Evolutionary conservation across 73 alveolate species (phyloP), one percentile per base, ranked within the genome.

Genomic region (Paramecium caudatum): DNA sequence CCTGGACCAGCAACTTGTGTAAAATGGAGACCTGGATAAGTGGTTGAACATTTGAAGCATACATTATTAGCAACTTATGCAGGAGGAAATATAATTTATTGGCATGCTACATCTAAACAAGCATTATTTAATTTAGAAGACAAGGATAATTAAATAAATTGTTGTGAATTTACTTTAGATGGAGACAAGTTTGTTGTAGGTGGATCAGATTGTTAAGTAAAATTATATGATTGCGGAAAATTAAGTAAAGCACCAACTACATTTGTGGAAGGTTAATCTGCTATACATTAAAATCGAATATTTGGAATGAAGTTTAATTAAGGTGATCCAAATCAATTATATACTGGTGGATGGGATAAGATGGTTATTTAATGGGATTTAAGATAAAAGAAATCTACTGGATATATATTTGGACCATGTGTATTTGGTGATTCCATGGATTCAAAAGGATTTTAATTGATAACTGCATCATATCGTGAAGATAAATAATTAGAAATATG

Each of bases 31-130:
- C 93, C 93, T 41, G 30, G 47, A 41, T 62, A 86, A 62, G 49
- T 36, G 10, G 41, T 61, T 15, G 80, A 74, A n/a, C 55, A 65
- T 8, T 74, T 86, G 16, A 86, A 86, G 15, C 48, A 86, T 46
- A 78, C 82, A 3, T 45, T 86, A 25, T 63, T 86, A 45, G 85
- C 93, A 9, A 86, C 93, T 12, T 86, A 86, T 63, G 30, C 93
- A 13, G 36, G 25, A 21, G 93, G 93, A 17, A 86, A 46, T 23
- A 39, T 70, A 7, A 47, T 86, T 23, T 86, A 62, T 63, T 86
- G 93, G 93, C 93, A 86, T 86, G 93, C 93, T 12, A 86, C 93
- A 63, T 86, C 93, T 15, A 47, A 49, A 15, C 39, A 86, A 86
- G 62, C 45, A 0, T 63, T 86, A 43, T 86, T 55, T 23, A 61